Evolutionary conservation across 805 yeast genomes (phyloP).

Genomic region (Wickerhamomyces tratensis): DNA sequence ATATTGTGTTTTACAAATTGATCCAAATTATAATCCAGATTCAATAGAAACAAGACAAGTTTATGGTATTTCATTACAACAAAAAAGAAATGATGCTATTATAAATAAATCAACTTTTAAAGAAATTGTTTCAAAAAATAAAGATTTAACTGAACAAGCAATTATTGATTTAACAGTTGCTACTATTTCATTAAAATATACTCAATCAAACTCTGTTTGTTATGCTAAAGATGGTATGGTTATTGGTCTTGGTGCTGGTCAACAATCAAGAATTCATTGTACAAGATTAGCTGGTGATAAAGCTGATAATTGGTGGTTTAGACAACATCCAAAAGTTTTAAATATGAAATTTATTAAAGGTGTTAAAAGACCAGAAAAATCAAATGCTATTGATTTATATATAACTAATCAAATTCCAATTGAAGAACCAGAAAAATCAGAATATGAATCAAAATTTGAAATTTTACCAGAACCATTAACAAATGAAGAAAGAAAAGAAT

Average conservation of each 20-base stretch:
- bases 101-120: constrained; percentile 84
- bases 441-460: constrained; percentile 84
- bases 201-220: constrained; percentile 97
- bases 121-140: constrained; percentile 84
- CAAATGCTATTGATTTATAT: constrained; percentile 92
- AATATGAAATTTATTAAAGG: constrained; percentile 97
- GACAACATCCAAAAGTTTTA: constrained; percentile 94
- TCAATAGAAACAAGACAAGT: constrained; percentile 85
- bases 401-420: constrained; percentile 90
- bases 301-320: constrained; percentile 99
- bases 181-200: constrained; percentile 92
- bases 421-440: constrained; percentile 85
- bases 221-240: constrained; percentile 99
- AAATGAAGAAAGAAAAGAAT: constrained; percentile 72
- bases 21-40: constrained; percentile 86
- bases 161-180: constrained; percentile 92
- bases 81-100: constrained; percentile 96
- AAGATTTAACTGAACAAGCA: constrained; percentile 85
- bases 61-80: constrained; percentile 90
- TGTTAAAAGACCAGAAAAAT: constrained; percentile 95
- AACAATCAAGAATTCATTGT: constrained; percentile 98
- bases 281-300: constrained; percentile 99
- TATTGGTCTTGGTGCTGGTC: constrained; percentile 98
- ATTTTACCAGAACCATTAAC: constrained; percentile 79
- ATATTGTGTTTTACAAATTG: constrained; percentile 93